Conservation (phyloP, 1,139 yeast species). For the Sporopachydermia cereana region DNA sequence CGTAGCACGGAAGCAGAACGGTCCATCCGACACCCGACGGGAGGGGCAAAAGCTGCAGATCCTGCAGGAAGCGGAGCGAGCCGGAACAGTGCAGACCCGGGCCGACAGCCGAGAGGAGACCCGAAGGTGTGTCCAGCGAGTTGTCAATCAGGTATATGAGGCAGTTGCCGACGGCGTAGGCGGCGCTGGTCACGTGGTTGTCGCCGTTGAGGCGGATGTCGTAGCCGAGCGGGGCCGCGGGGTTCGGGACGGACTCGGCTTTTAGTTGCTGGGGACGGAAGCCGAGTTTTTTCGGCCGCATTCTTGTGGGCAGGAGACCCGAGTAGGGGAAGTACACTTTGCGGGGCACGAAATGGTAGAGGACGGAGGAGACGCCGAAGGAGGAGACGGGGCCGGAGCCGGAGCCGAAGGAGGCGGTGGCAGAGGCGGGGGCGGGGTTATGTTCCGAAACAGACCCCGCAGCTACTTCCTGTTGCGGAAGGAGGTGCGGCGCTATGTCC, state of each 20-base stretch:
- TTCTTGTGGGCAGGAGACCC: conserved; percentile 24
- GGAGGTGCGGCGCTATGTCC: too few relatives aligned
- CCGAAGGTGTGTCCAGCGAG: conserved; percentile 44
- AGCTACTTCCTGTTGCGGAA: too few relatives aligned
- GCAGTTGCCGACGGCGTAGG: conserved; percentile 40
- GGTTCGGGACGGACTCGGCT: conserved; percentile 18
- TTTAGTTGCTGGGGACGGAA: conserved; percentile 37
- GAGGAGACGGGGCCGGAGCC: too few relatives aligned
- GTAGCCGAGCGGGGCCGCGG: conserved; percentile 32
- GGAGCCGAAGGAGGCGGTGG: too few relatives aligned
- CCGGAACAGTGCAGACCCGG: conserved; percentile 43
- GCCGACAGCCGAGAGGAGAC: conserved; percentile 39
- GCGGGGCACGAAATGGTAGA: conserved; percentile 61
- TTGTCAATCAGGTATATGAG: conserved; percentile 53
- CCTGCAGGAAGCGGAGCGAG: conserved; percentile 38
- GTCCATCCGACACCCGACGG: conserved; percentile 54
- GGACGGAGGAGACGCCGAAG: conserved; percentile 25
- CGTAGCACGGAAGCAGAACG: conserved; percentile 65
- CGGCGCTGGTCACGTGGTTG: conserved; percentile 32
- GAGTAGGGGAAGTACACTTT: conserved; percentile 28
- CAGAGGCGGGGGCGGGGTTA: too few relatives aligned
- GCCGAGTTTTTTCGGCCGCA: conserved; percentile 33
- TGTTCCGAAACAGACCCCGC: too few relatives aligned
- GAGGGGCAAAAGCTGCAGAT: conserved; percentile 35
- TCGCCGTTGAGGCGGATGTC: conserved; percentile 36